A percentile compares a stretch with the other conserved stretches of the same genome.
Evolutionary conservation across 441 rosid species (phyloP).

Genomic region (Aleurites moluccanus): DNA sequence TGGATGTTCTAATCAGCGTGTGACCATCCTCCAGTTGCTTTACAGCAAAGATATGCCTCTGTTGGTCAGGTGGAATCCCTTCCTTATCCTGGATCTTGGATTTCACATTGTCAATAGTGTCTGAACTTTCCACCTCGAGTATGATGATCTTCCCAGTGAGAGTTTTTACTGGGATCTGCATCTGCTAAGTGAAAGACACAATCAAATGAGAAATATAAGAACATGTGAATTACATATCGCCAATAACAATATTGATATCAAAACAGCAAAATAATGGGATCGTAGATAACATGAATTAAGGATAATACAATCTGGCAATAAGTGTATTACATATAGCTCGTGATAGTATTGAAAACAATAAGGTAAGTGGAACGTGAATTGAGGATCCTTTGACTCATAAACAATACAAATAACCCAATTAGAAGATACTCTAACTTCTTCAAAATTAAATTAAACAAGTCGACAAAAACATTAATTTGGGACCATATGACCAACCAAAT

Average conservation of each 20-base stretch:
- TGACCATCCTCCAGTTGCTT: conserved; percentile 39
- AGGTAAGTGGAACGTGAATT: neutral
- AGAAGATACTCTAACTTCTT: neutral
- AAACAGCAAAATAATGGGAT: too few species aligned
- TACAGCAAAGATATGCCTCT: conserved; percentile 36
- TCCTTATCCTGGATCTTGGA: conserved; percentile 38
- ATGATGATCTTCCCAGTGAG: too few species aligned
- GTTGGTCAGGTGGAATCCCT: conserved; percentile 41
- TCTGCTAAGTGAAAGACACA: neutral
- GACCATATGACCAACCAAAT: too few species aligned
- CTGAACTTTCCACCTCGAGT: neutral
- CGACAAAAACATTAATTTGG: too few species aligned
- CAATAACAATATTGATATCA: neutral
- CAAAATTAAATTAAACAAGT: too few species aligned
- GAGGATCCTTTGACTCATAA: neutral
- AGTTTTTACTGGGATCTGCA: conserved; percentile 10
- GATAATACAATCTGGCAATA: too few species aligned
- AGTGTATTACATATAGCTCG: too few species aligned
- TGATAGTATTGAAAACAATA: too few species aligned
- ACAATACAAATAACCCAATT: neutral
- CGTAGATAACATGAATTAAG: too few species aligned
- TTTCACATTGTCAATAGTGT: neutral
- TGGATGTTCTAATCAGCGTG: conserved; percentile 43
- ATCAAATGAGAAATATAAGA: neutral
- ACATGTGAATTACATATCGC: neutral